Percentiles rank a stretch among this genome's conserved stretches.
phyloP scores from a whole-genome alignment of 73 alveolate species.

The Effrenium voratum region DNA sequence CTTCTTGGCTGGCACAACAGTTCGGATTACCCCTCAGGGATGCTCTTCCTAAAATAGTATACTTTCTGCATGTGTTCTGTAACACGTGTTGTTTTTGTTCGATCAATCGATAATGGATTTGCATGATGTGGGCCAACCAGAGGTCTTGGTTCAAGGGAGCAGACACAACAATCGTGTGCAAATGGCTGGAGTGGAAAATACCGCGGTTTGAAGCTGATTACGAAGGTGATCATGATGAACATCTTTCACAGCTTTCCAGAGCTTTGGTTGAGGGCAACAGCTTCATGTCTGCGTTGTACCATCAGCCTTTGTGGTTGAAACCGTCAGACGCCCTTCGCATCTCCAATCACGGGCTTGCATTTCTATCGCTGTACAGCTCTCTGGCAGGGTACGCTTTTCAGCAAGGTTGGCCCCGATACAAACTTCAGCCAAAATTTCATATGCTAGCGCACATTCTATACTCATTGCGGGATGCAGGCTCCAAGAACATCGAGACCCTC shows the following conservation, averaged over 20 bases:
- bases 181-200: background rate
- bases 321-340: background rate
- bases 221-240: background rate
- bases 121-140: background rate
- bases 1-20: background rate
- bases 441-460: background rate
- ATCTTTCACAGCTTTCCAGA: background rate
- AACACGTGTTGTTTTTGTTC: background rate
- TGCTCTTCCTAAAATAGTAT: background rate
- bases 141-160: slow-evolving; percentile 22
- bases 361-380: background rate
- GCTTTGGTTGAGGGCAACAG: background rate
- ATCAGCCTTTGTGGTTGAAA: background rate
- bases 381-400: background rate
- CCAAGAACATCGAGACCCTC: background rate
- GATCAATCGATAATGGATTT: background rate
- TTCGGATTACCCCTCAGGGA: background rate
- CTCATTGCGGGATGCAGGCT: background rate
- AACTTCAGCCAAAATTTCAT: background rate
- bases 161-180: background rate
- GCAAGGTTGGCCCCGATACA: background rate
- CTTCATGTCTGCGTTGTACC: background rate
- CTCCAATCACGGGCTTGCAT: background rate
- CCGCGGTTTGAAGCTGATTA: background rate
- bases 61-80: background rate